Base-by-base conservation (phyloP, 306 rosid species). In the Prunus dulcis region DNA sequence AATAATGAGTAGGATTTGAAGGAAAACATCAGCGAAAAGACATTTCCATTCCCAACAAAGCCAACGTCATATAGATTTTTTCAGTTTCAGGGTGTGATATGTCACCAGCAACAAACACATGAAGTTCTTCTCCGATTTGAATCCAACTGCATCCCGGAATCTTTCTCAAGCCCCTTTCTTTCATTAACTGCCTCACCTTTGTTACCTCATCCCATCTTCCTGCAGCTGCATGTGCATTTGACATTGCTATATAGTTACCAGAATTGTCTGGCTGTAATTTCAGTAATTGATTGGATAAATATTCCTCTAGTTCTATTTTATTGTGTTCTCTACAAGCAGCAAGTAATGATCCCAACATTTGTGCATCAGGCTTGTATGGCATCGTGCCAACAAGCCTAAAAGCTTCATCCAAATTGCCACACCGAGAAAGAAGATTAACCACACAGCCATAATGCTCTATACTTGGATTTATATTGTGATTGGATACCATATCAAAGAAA, bases 111-210 rank as follows among this genome's bases (percentile, higher is more conserved):
- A 86, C 84, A 84, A 90, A 91, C 19, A 83, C 84, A 61, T 89
- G 88, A 52, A 80, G 74, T 78, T 83, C 88, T 73, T 84, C 89
- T 77, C 88, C 93, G 78, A 86, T 80, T 87, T 91, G 90, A 85
- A 91, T 84, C 96, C 97, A 88, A 84, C 97, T 87, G 80, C 93
- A 85, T 45, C 96, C 96, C 27, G 97, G 90, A 81, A 67, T 82
- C 85, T 91, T 90, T 71, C 64, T 86, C 43, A 84, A 78, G 70
- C 94, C 93, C 82, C 80, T 87, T 76, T 81, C 84, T 78, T 89
- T 94, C 97, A 94, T 87, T 25, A 81, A 71, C 71, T 85, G 71
- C 82, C 96, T 81, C 80, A 86, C 73, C 60, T 73, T 77, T 76
- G 89, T 83, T 28, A 90, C 93, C 75, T 89, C 67, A 67, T 82